Base-by-base conservation (phyloP, 75 land plant species). In the Pseudotsuga menziesii region DNA sequence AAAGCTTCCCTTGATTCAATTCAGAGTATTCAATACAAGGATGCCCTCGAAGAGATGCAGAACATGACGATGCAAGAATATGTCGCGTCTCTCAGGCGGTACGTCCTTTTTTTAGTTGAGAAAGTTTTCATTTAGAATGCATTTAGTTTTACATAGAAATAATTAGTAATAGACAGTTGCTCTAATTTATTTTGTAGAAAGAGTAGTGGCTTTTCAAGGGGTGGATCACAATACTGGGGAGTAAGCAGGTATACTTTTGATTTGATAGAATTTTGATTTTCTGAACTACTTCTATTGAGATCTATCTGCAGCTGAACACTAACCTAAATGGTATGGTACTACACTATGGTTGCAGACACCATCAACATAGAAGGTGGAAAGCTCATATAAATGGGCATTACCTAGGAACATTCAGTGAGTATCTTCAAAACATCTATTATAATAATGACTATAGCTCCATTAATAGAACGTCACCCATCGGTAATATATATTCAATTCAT, bases 141-240 rank as follows among this genome's bases (percentile, higher is more conserved):
- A 9, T n/a, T 17, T 20, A 52, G 72, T 9, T 69, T 36, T n/a
- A 5, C 9, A 41, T 11, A 5, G 22, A 39, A 20, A 36, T 22
- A 41, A n/a, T n/a, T n/a, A 17, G 11, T 69, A 39, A 69, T 23
- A n/a, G 9, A 13, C 48, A 64, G 8, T 19, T 39, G 20, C n/a
- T 39, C 8, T 61, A 17, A 23, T n/a, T 61, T 0, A 61, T 23
- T 59, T 14, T 78, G 63, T 85, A 94, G 97, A 82, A 92, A 92
- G 74, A 94, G 97, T 63, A 94, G 95, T 80, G 97, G 97, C 20
- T 94, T 94, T 79, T 94, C 97, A 19, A 82, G 97, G 78, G 97
- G 97, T 9, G 95, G 92, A 61, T 94, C 97, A 4, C 82, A 89
- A 29, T 94, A 94, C 78, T 73, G 97, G 56, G 97, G 97, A 75